Evolutionary conservation across 768 basidiomycete genomes (phyloP).

Genomic region (Pleurotus cornucopiae): DNA sequence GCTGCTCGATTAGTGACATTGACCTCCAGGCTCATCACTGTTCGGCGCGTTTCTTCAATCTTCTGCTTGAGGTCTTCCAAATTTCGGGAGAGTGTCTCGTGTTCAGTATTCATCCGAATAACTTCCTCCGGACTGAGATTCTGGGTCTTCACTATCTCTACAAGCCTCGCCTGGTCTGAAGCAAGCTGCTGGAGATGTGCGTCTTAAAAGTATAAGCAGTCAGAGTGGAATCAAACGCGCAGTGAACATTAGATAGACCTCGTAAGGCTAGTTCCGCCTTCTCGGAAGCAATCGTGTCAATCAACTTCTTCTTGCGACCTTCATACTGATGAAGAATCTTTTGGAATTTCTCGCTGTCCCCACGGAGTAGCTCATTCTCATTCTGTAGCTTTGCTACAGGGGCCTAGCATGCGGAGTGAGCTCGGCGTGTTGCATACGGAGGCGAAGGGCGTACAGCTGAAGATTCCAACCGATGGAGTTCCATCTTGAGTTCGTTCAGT

Average conservation of each 20-base stretch:
- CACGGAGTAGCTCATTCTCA: conserved; percentile 57
- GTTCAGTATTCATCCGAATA: conserved; percentile 84
- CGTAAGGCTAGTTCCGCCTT: conserved; percentile 58
- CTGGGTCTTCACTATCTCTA: conserved; percentile 72
- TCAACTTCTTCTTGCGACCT: conserved; percentile 60
- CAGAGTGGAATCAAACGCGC: conserved; percentile 1
- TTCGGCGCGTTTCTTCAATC: conserved; percentile 67
- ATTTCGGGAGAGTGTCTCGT: conserved; percentile 69
- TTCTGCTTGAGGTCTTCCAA: conserved; percentile 76
- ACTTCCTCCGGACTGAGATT: conserved; percentile 93
- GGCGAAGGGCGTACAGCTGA: conserved; percentile 42
- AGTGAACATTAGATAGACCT: conserved; percentile 31
- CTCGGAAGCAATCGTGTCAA: conserved; percentile 62
- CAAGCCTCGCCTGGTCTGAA: conserved; percentile 58
- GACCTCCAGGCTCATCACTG: conserved; percentile 79
- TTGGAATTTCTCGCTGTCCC: conserved; percentile 77
- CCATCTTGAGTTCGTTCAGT: conserved; percentile 42
- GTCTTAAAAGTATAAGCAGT: conserved; percentile 31
- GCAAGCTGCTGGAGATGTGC: conserved; percentile 60
- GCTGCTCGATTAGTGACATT: conserved; percentile 74
- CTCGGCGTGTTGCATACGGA: no score
- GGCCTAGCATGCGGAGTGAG: conserved; percentile 31
- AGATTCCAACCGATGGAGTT: conserved; percentile 55
- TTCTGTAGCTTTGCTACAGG: conserved; percentile 61
- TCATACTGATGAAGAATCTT: conserved; percentile 71